Evolutionary conservation across 2,329 filamentous ascomycete species (phyloP).

Genomic region (Aspergillus proliferans): DNA sequence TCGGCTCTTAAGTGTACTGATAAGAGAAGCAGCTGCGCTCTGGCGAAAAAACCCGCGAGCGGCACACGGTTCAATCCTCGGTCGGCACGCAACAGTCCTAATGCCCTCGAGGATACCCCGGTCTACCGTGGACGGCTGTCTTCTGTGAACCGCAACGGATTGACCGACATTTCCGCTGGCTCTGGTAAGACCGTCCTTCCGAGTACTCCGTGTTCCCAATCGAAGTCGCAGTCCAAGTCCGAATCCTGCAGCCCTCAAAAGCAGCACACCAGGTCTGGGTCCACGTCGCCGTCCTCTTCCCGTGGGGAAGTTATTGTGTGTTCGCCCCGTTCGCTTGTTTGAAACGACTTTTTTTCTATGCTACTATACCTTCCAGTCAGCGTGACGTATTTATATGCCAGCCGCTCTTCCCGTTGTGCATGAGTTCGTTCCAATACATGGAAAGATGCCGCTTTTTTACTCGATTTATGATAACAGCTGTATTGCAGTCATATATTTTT

Average conservation of each 20-base stretch:
- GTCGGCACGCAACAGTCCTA: conserved; percentile 32
- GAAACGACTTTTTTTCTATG: neutral
- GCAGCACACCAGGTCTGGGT: conserved; percentile 31
- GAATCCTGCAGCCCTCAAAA: conserved; percentile 38
- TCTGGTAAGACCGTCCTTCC: conserved; percentile 33
- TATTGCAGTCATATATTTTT: conserved; percentile 6
- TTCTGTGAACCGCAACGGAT: conserved; percentile 19
- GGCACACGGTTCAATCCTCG: conserved; percentile 31
- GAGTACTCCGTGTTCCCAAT: conserved; percentile 19
- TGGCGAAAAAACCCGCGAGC: conserved; percentile 33
- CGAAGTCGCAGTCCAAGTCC: conserved; percentile 15
- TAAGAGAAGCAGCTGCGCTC: conserved; percentile 27
- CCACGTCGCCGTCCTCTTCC: conserved; percentile 33
- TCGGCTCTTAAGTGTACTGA: conserved; percentile 19
- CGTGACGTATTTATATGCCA: neutral
- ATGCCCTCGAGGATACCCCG: conserved; percentile 36
- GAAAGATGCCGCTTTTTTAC: neutral
- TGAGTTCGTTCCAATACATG: neutral
- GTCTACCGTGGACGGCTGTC: conserved; percentile 24
- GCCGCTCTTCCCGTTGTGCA: neutral
- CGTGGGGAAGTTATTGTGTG: conserved; percentile 33
- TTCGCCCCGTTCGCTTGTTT: conserved; percentile 29
- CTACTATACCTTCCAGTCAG: neutral
- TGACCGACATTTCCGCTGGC: conserved; percentile 27
- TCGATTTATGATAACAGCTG: neutral